A percentile compares a stretch with the other conserved stretches of the same genome.
These are phyloP conservation scores for Pleurostoma richardsiae DNA, from an alignment of 2,329 filamentous ascomycete genomes.

Conservation along the genomic window DNA sequence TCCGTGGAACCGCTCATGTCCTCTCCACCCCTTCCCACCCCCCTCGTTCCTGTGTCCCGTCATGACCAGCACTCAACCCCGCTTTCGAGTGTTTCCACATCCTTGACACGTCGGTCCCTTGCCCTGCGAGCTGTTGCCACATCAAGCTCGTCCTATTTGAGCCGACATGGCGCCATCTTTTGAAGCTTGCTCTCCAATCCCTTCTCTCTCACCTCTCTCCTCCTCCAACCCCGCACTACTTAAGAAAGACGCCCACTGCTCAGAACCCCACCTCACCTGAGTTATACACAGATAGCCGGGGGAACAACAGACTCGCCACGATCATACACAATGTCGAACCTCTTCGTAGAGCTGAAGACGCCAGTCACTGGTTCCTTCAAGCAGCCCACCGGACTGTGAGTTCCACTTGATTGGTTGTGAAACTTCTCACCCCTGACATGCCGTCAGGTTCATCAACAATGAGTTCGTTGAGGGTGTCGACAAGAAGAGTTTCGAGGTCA, in stretches of 20 bases:
- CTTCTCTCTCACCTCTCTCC: neutral
- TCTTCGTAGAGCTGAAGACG: constrained; percentile 57
- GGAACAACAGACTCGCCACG: neutral
- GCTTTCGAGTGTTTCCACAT: too few species aligned
- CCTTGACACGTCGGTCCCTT: too few species aligned
- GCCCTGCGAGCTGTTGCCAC: too few species aligned
- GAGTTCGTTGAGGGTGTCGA: constrained; percentile 81
- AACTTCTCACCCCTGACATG: neutral
- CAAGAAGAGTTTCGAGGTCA: constrained; percentile 86
- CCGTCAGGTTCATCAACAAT: constrained; percentile 79
- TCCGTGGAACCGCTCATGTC: too few species aligned
- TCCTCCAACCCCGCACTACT: neutral
- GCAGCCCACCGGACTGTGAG: constrained; percentile 60
- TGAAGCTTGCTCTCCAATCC: too few species aligned
- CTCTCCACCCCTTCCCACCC: too few species aligned
- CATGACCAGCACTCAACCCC: too few species aligned
- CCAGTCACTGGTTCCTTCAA: constrained; percentile 56
- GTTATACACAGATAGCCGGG: neutral
- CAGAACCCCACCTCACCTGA: neutral
- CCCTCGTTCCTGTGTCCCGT: too few species aligned
- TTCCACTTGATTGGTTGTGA: constrained; percentile 4
- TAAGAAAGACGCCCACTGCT: too few species aligned
- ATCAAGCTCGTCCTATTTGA: too few species aligned
- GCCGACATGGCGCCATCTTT: too few species aligned
- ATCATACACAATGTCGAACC: constrained; percentile 20